Evolutionary conservation across 441 rosid species (phyloP), one percentile per base, ranked within the genome.

Genomic region (Pelargonium citronellum): DNA sequence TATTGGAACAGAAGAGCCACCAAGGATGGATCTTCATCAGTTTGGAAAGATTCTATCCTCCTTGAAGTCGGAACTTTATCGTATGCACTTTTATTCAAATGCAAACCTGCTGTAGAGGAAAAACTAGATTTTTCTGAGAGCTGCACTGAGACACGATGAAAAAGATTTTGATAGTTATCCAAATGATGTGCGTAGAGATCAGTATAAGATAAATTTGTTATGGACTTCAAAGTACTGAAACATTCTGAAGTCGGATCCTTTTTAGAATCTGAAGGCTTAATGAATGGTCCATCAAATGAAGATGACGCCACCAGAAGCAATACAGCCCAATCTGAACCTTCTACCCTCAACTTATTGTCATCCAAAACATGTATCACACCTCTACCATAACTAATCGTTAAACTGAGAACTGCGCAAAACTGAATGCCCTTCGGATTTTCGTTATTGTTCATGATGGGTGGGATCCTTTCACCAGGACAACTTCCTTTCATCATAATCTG

Each of bases 11-110:
- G 57, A 62, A 75, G 67, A 55, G 62, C 74, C 64, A 71, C 71
- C 74, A 75, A 17, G 49, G 67, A 75, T 66, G 78, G 74, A 51
- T 75, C 78, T 75, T 75, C 78, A 67, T 75, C 74, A 51, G 11
- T 51, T 66, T 62, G 64, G 71, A 75, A 75, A 19, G 78, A 75
- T 41, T 49, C 67, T 39, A 75, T 39, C 64, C 74, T 67, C 47
- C 67, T 71, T 60, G 74, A 71, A 57, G 78, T 75, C n/a, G 74
- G 27, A 11, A 67, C 34, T 71, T 47, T 6, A 51, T 49, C 55
- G 39, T 49, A 41, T 41, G 22, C 13, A 34, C 30, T 44, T 51
- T n/a, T n/a, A n/a, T 51, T 51, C 16, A 51, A 44, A 44, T 11
- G 13, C 13, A 44, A 51, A 19, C 69, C 73, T 53, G 27, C n/a